Evolutionary conservation across 2,329 filamentous ascomycete species (phyloP).

Genomic region (Raffaelea deltoideospora): DNA sequence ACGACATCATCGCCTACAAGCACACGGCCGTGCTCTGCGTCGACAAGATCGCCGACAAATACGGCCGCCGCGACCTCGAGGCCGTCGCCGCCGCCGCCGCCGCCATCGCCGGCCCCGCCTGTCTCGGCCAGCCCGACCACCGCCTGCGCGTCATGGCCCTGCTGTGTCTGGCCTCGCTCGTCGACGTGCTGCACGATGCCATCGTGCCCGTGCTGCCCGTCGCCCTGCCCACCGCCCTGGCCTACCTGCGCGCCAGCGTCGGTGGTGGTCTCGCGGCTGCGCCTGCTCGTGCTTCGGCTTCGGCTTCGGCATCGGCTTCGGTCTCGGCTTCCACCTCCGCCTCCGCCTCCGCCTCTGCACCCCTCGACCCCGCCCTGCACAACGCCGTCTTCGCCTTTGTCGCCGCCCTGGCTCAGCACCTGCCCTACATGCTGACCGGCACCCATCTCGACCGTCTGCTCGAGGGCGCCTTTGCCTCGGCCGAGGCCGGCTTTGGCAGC

Average conservation of each 20-base stretch:
- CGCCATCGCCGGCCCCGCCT: slow-evolving; percentile 60
- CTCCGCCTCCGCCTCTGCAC: slow-evolving; percentile 14
- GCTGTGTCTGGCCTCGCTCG: slow-evolving; percentile 73
- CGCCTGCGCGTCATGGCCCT: slow-evolving; percentile 71
- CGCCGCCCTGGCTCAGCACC: slow-evolving; percentile 61
- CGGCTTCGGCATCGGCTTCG: neutral
- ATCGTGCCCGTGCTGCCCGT: slow-evolving; percentile 71
- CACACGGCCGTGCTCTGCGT: slow-evolving; percentile 79
- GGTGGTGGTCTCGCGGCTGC: too few relatives aligned
- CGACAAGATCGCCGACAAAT: slow-evolving; percentile 86
- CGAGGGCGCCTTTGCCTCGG: slow-evolving; percentile 56
- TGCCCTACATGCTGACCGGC: slow-evolving; percentile 80
- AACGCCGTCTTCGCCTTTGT: slow-evolving; percentile 73
- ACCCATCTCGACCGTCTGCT: slow-evolving; percentile 60
- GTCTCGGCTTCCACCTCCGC: neutral
- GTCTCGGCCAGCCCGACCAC: slow-evolving; percentile 58
- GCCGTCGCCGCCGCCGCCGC: slow-evolving; percentile 61
- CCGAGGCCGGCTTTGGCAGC: slow-evolving; percentile 34
- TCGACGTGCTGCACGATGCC: slow-evolving; percentile 75
- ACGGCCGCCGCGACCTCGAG: slow-evolving; percentile 78
- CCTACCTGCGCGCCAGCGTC: slow-evolving; percentile 54
- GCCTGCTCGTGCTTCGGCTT: too few relatives aligned
- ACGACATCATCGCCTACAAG: slow-evolving; percentile 55
- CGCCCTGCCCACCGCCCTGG: slow-evolving; percentile 56
- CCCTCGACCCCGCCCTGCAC: slow-evolving; percentile 46